Base-by-base conservation (phyloP, 1,284 basidiomycete genomes). In the Heliocybe sulcata region DNA sequence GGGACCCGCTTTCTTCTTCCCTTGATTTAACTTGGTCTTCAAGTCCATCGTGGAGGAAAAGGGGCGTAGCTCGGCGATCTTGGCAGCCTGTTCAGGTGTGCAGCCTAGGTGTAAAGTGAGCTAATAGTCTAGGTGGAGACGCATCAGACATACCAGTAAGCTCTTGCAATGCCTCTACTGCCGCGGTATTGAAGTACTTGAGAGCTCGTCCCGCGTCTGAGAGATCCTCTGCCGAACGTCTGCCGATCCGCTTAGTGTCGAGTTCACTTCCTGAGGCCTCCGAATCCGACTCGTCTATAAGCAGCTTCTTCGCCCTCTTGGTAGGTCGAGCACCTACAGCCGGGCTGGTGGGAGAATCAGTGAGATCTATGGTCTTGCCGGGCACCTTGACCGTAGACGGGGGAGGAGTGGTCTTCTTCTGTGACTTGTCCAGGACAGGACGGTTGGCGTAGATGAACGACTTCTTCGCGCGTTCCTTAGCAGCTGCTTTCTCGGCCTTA, bases 171-270 rank as follows among this genome's bases (percentile, higher is more conserved):
- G 84, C 85, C 54, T 87, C 90, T 14, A 78, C 72, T 6, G 80
- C 78, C 42, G 86, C 83, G 12, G 77, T 77, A 63, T 98, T 98
- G 76, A 98, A 94, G 67, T 93, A 96, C n/a, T 85, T 77, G 51
- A 96, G 70, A 6, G 89, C 87, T 35, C 74, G 69, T 8, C 66
- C 63, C 71, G 82, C 69, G 59, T 75, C 57, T 70, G 65, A 53
- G 47, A 58, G 52, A 51, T 64, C 58, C 38, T 67, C 60, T 47
- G 58, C 59, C 25, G 49, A 52, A n/a, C 58, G 58, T 23, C 33
- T 52, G 29, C n/a, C 8, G 26, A 50, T 53, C 35, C 52, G 54
- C 49, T 62, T 45, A 51, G 57, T 56, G 31, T 57, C 61, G 45
- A 49, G 72, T 73, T 23, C 74, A 68, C 59, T 77, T n/a, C 38